Base-by-base conservation (phyloP, 345 rosid genomes). In the Schrenkiella parvula region DNA sequence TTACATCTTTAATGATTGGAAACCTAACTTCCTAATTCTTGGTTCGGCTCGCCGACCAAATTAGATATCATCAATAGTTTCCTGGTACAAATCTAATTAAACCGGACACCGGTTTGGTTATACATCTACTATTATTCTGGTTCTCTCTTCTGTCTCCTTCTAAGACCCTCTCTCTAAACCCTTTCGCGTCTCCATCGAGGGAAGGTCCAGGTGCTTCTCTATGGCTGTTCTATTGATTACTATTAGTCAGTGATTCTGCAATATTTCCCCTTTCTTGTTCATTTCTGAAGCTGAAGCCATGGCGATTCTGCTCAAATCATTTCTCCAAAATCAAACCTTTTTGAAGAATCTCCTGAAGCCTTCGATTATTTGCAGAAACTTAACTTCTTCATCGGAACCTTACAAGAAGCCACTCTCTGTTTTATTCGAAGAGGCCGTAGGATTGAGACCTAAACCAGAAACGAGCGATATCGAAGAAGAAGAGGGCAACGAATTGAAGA, bases 391-490 rank as follows among this genome's bases (percentile, higher is more conserved):
- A 29, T 23, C 77, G n/a, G 72, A 63, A 44, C 39, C 62, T 39
- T 50, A 47, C 34, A 78, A 68, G 73, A 82, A 78, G 47, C 79
- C 87, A 2, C 85, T 86, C 37, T 56, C 52, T 66, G 46, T 58
- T 32, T 65, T 85, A 4, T 87, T 85, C 76, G 83, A 82, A 74
- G 90, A 86, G 68, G 83, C 76, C 2, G 81, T 86, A 0, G 96
- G 88, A 23, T 70, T 87, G 17, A 50, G 80, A 29, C 79, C 84
- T 41, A 78, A 25, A 29, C 15, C 83, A 6, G 84, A 76, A 50
- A 60, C 76, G 4, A 61, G 12, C 39, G 55, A 53, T 56, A 11
- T 28, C 48, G 82, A 55, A 26, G 54, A 18, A 58, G 83, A 64
- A 50, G 62, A 18, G 14, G 58, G 8, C 0, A 23, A 60, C 66